Evolutionary conservation across 371 early-diverging fungal genomes (phyloP), one percentile per base, ranked within the genome.

Genomic region (Mucor lusitanicus): DNA sequence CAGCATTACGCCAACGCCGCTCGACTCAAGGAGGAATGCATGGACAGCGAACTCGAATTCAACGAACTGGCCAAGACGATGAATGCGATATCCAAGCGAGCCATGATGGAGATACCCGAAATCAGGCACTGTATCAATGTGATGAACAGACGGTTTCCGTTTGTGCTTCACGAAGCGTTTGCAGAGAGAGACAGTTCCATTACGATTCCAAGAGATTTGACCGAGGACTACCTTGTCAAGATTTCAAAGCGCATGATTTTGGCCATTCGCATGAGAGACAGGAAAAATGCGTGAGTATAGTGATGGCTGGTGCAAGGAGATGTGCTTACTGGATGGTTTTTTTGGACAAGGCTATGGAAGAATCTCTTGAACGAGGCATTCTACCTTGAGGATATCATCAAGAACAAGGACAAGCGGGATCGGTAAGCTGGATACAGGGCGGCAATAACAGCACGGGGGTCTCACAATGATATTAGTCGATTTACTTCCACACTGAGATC

Each of bases 21-120:
- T 57, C 75, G 78, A 21, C 72, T 87, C 58, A 94, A 94, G 68
- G 97, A 97, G 70, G 88, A 86, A 61, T 77, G 84, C 37, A 85
- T 90, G 57, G 92, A 92, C 71, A 85, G 91, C 6, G 92, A 92
- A 64, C 75, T 88, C 6, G 92, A 92, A 63, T 83, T 91, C 25
- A 84, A 84, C 39, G 88, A 89, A 12, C 77, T 91, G 15, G 90
- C 89, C 6, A 85, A 88, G 75, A 78, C 67, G 1, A 81, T 81
- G 71, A 75, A 79, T 61, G 65, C 65, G 5, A 67, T 81, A 42
- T 69, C 79, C 0, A 74, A 75, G 25, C 56, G 67, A 44, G 53
- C 68, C 5, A 63, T 61, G 58, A 55, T 37, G 35, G 63, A 67
- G 30, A 80, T 81, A 59, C 79, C 87, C 0, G 75, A 70, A 12